Percentiles rank a stretch among this genome's conserved stretches.
Conservation (phyloP, 1,284 basidiomycete genomes). For the Flammula alnicola region DNA sequence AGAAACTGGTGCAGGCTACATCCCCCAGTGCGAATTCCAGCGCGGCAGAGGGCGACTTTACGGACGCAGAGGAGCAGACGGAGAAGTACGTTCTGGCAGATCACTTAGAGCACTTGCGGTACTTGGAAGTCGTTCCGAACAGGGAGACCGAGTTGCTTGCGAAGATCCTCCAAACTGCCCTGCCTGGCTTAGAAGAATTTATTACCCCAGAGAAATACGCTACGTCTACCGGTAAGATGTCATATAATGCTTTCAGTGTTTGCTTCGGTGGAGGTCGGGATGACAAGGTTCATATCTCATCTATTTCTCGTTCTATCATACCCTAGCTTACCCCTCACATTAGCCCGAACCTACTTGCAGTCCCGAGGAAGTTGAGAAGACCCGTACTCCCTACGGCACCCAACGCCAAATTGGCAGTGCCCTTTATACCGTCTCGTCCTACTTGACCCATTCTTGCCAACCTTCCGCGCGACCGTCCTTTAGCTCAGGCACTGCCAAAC, state of each 20-base stretch:
- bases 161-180: constrained; percentile 59
- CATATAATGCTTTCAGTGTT: constrained; percentile 77
- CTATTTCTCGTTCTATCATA: neutral
- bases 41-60: constrained; percentile 40
- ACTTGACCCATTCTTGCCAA: constrained; percentile 75
- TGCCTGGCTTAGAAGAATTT: constrained; percentile 75
- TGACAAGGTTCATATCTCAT: constrained; percentile 56
- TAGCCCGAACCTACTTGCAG: constrained; percentile 55
- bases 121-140: constrained; percentile 54
- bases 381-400: constrained; percentile 75
- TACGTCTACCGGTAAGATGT: constrained; percentile 69
- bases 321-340: neutral
- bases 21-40: constrained; percentile 27
- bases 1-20: constrained; percentile 50
- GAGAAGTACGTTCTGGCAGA: constrained; percentile 65
- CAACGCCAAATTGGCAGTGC: constrained; percentile 73
- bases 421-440: constrained; percentile 77
- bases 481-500: constrained; percentile 56
- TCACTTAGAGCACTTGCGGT: constrained; percentile 75
- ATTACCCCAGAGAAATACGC: constrained; percentile 66
- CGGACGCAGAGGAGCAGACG: constrained; percentile 52
- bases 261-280: constrained; percentile 65
- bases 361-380: constrained; percentile 71
- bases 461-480: constrained; percentile 70
- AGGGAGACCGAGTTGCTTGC: constrained; percentile 56